Conservation (phyloP, 176 grass and related monocot genomes). For the Zoysia japonica region DNA sequence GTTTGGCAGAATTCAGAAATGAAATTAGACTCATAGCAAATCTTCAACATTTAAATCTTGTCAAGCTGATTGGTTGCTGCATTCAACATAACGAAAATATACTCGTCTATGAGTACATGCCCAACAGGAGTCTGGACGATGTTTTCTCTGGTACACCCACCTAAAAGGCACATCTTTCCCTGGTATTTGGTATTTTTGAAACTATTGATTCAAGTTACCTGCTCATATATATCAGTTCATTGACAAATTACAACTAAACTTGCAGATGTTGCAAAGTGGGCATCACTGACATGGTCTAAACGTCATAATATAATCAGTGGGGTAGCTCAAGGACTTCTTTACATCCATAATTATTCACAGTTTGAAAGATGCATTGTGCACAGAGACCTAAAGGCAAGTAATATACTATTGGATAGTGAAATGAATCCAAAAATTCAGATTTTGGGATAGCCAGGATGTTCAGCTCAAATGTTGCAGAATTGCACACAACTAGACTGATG, state of each 20-base stretch:
- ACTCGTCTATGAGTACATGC: conserved; percentile 60
- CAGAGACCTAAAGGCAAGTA: conserved; percentile 41
- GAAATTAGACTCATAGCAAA: conserved; percentile 48
- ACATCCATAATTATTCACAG: conserved; percentile 50
- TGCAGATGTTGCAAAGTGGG: conserved; percentile 27
- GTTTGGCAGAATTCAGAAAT: conserved; percentile 61
- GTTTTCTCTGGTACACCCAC: conserved; percentile 50
- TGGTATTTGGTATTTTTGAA: no score
- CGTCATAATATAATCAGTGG: conserved; percentile 48
- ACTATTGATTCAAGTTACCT: no score
- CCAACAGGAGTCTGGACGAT: conserved; percentile 38
- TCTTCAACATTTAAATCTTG: conserved; percentile 53
- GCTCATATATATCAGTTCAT: no score
- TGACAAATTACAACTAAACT: no score
- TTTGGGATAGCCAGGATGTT: conserved; percentile 62
- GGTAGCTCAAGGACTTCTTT: conserved; percentile 60
- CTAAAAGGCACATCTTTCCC: no score
- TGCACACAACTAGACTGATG: conserved; percentile 30
- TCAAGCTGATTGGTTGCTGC: conserved; percentile 50
- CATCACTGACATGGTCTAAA: conserved; percentile 28
- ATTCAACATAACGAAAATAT: conserved; percentile 44
- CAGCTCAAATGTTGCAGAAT: conserved; percentile 28
- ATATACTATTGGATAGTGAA: conserved; percentile 47
- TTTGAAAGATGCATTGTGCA: conserved; percentile 44
- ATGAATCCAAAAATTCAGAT: conserved; percentile 79